Evolutionary conservation across 345 rosid genomes (phyloP).

Genomic region (Clausena lansium): DNA sequence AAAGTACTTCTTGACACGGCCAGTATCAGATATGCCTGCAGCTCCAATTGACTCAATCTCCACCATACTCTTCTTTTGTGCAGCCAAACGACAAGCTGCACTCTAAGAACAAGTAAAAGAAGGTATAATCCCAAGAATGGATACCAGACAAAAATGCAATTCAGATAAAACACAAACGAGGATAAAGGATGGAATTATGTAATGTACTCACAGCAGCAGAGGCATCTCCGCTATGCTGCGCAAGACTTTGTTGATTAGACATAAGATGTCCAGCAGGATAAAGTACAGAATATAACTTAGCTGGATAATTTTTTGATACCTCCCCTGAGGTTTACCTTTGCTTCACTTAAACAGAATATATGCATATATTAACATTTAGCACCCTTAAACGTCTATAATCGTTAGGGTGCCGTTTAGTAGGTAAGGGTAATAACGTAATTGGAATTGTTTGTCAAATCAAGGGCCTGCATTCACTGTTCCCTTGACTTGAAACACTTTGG

Average conservation of each 20-base stretch:
- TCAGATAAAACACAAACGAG: neutral
- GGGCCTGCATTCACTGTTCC: too few relatives aligned
- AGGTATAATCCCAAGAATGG: neutral
- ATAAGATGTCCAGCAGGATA: constrained; percentile 72
- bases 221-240: constrained; percentile 97
- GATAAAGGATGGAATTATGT: neutral
- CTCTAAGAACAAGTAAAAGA: constrained; percentile 36
- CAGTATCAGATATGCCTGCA: constrained; percentile 51
- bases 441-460: too few relatives aligned
- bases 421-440: too few relatives aligned
- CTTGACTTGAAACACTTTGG: too few relatives aligned
- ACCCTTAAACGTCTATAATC: too few relatives aligned
- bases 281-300: neutral
- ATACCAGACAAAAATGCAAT: neutral
- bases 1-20: constrained; percentile 58
- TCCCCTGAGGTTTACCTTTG: too few relatives aligned
- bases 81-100: constrained; percentile 54
- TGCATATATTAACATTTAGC: too few relatives aligned
- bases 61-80: constrained; percentile 48
- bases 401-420: too few relatives aligned
- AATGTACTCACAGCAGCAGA: constrained; percentile 88
- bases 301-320: too few relatives aligned
- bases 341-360: too few relatives aligned
- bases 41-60: constrained; percentile 78
- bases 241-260: constrained; percentile 97